Base-by-base conservation (phyloP, 129 eudicot species). In the Saposhnikovia divaricata region DNA sequence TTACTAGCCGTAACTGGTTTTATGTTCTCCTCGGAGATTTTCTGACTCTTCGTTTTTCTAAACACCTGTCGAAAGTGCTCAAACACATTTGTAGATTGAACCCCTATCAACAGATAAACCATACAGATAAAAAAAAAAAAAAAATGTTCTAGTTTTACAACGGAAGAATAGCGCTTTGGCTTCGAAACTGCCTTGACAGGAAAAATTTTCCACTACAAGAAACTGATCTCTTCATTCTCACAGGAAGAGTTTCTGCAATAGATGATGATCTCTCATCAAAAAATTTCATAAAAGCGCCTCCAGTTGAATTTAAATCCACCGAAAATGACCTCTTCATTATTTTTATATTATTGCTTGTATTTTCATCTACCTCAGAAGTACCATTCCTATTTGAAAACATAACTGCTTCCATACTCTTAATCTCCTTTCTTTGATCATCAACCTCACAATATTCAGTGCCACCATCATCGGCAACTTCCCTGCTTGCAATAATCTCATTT, bases 171-270 rank as follows among this genome's bases (percentile, higher is more conserved):
- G 76, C 28, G 47, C 65, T 83, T 11, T 39, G 42, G 48, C 44
- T 43, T 28, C 42, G 42, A 85, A 74, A 48, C 45, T 77, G 74
- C 59, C 84, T 82, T 46, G 84, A 59, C 45, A 74, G 42, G 66
- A 51, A 79, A 19, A 81, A 83, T 69, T 89, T 81, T 42, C 87
- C 90, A 74, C 85, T 76, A 77, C 72, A 84, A 51, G 90, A 87
- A 74, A 85, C 79, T 57, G 90, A 89, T 74, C 89, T 83, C 78
- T 84, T 81, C 83, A 81, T 78, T 9, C 46, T 46, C 50, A 37
- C 80, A 23, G 82, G 50, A 13, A 48, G 45, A 28, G 84, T 21
- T 23, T 79, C 42, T n/a, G 75, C 53, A 80, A 50, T 25, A 34
- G 84, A 68, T 80, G 80, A 72, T 15, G 28, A 8, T 82, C 57